These are phyloP conservation scores for Heliosperma pusillum DNA, from an alignment of 148 eudicot genomes.

Conservation along the genomic window DNA sequence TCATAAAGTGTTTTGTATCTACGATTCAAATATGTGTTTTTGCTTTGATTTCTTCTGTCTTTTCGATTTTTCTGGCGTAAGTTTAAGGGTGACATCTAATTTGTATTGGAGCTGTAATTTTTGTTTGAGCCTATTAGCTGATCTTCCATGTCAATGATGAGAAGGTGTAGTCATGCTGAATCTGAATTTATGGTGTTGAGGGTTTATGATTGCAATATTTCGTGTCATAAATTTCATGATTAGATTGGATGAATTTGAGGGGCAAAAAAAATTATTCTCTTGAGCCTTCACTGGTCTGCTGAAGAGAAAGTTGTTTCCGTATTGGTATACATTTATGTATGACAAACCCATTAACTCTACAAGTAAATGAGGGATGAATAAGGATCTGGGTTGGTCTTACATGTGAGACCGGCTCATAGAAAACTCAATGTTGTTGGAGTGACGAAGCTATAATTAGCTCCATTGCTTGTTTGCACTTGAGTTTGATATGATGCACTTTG, in stretches of 20 bases:
- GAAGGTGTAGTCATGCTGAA: background rate
- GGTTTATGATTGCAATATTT: background rate
- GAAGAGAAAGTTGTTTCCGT: background rate
- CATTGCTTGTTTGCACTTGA: too few species aligned
- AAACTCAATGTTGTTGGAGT: background rate
- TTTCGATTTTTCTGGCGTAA: background rate
- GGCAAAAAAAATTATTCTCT: background rate
- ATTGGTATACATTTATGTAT: background rate
- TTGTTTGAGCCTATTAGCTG: background rate
- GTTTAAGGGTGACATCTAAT: too few species aligned
- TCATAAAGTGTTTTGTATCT: background rate
- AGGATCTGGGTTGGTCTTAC: too few species aligned
- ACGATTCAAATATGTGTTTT: too few species aligned
- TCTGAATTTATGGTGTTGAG: background rate
- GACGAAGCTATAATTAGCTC: background rate
- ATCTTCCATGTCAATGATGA: too few species aligned
- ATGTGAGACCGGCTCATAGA: too few species aligned
- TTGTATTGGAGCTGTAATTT: background rate
- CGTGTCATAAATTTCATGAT: background rate
- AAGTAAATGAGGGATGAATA: too few species aligned
- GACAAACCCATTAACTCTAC: too few species aligned
- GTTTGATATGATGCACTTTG: background rate
- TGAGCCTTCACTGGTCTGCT: background rate
- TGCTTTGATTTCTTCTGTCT: background rate
- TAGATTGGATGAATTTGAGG: background rate